These are phyloP conservation scores for Cornus controversa DNA, from an alignment of 148 eudicot genomes.

Conservation along the genomic window DNA sequence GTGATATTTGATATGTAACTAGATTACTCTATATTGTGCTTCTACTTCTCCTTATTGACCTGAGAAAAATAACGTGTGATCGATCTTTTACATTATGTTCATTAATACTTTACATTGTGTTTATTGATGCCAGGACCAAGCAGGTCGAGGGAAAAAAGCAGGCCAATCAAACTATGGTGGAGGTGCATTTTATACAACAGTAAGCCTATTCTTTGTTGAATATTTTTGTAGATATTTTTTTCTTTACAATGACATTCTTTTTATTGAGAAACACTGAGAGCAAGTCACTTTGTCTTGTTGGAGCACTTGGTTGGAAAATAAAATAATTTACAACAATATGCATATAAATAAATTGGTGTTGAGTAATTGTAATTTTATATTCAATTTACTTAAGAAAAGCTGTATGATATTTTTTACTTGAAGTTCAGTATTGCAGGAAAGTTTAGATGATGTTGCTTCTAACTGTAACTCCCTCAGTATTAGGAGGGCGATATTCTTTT, in stretches of 20 bases:
- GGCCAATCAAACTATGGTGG: conserved; percentile 51
- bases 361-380: neutral
- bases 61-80: neutral
- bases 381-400: neutral
- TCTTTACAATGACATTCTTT: neutral
- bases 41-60: neutral
- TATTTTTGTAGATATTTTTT: neutral
- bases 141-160: conserved; percentile 37
- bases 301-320: neutral
- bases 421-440: neutral
- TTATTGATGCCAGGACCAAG: conserved; percentile 38
- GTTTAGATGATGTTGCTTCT: neutral
- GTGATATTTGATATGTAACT: neutral
- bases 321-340: neutral
- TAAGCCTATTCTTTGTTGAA: conserved; percentile 21
- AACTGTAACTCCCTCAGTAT: too few species aligned
- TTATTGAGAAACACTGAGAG: neutral
- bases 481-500: too few species aligned
- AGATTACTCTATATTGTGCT: neutral
- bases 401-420: neutral
- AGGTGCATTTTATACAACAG: conserved; percentile 78
- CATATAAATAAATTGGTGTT: neutral
- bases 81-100: neutral
- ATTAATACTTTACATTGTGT: neutral
- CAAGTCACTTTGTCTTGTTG: neutral